Evolutionary conservation across 2,329 filamentous ascomycete species (phyloP), one percentile per base, ranked within the genome.

Genomic region (Xylaria multiplex): DNA sequence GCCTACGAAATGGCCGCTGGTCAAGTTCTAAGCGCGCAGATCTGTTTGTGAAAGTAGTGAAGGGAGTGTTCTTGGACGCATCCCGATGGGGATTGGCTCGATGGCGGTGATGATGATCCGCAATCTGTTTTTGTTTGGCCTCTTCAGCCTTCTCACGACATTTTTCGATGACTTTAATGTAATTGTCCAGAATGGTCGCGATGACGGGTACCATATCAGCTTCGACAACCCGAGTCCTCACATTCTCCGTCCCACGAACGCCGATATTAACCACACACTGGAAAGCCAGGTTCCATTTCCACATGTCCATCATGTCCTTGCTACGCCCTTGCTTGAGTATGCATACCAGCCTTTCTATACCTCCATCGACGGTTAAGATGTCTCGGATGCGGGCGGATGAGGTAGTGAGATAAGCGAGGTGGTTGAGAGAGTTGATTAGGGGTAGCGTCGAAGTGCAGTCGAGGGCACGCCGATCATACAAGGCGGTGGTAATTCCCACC

Each of bases 221-320:
- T 81, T 99, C 96, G 59, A 99, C 96, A 2, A 99, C 95, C 71
- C 96, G 88, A 64, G 96, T 98, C 73, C 96, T 89, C 66, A 99
- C 96, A 72, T 88, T 90, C 82, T 99, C 96, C 13, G 96, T 97
- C 66, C 96, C 96, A 72, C 96, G 89, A 66, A 99, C 95, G 64
- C 96, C 96, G 77, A 99, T 98, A 80, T 99, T 99, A 78, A 99
- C 96, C 70, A 98, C 94, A 79, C 96, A 99, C 81, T 98, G 96
- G 79, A 99, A 99, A 59, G 96, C 96, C 69, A 99, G 86, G 77
- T 97, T 99, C 96, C 96, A 99, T 81, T 98, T 98, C 96, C 96
- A 99, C 92, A 97, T 97, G 79, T 97, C 95, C 95, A 98, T 97
- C 90, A 97, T 91, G 79, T 99, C 95, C 81, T 94, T 96, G 82